Evolutionary conservation across 2,329 filamentous ascomycete genomes (phyloP), one percentile per base, ranked within the genome.

Genomic region (Zelopaecilomyces penicillatus): DNA sequence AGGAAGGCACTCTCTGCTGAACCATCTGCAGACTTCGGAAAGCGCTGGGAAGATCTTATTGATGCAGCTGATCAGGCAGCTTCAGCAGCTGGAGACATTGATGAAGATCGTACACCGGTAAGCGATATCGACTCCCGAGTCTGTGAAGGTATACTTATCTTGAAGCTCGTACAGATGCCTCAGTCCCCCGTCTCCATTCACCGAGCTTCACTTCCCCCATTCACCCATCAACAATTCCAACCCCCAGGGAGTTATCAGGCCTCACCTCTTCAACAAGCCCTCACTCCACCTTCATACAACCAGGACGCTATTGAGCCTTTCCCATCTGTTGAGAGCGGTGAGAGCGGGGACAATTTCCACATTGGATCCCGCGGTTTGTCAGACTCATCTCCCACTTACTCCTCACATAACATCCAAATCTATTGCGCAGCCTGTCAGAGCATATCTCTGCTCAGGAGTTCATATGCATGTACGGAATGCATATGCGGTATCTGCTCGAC

Each of bases 31-130:
- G 83, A 85, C 48, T 85, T 86, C 66, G 89, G 87, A 52, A 95
- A 93, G 68, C 78, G 91, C 57, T 97, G 91, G 93, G 88, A 95
- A 65, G 91, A 97, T 64, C 74, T 97, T 49, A 94, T 97, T 52
- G 90, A 96, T 65, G 91, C 91, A 42, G 91, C 87, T 33, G 66
- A 68, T 48, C 66, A 69, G 44, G 67, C 76, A 44, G 89, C 91
- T 30, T 95, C 88, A 50, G 89, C 90, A 29, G 94, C 88, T 3
- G 90, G 95, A 67, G 91, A 84, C 57, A 77, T 93, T 59, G 88
- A 95, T 62, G 89, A 90, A 60, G 90, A 95, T 65, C 79, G 91
- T 61, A 94, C 87, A 62, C 87, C 87, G 59, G 87, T 94, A 77
- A 74, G 82, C 74, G 28, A 39, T 26, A 3, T 48, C 31, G 33